A percentile compares a stretch with the other conserved stretches of the same genome.
Evolutionary conservation across 257 asterid species (phyloP).

Genomic region (Mentha longifolia): DNA sequence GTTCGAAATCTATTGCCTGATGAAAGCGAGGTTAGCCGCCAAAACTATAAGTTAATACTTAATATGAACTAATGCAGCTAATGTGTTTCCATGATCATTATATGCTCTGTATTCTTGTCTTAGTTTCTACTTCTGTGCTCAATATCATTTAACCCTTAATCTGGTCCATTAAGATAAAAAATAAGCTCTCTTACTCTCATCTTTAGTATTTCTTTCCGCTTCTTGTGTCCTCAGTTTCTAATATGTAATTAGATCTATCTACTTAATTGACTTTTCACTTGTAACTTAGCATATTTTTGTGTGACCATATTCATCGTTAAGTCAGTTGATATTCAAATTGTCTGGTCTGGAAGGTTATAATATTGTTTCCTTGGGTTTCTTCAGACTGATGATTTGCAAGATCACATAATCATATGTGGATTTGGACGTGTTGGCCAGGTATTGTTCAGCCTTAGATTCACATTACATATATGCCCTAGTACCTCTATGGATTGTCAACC

Average conservation of each 20-base stretch:
- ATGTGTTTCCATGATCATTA: slow-evolving; percentile 27
- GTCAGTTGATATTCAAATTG: slow-evolving; percentile 33
- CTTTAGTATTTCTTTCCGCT: slow-evolving; percentile 1
- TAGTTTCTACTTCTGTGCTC: slow-evolving; percentile 11
- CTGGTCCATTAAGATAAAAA: slow-evolving; percentile 10
- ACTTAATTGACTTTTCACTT: not conserved
- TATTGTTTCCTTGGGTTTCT: slow-evolving; percentile 35
- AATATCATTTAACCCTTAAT: slow-evolving; percentile 18
- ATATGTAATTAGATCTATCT: not conserved
- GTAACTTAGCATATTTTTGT: slow-evolving; percentile 5
- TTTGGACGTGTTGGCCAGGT: slow-evolving; percentile 99
- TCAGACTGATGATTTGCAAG: slow-evolving; percentile 99
- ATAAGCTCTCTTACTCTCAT: slow-evolving; percentile 10
- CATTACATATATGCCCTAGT: not conserved
- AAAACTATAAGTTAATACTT: slow-evolving; percentile 2
- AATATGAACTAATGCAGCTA: slow-evolving; percentile 13
- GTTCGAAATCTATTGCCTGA: slow-evolving; percentile 94
- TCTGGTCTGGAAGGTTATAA: slow-evolving; percentile 26
- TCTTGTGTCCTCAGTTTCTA: slow-evolving; percentile 2
- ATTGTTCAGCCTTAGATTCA: slow-evolving; percentile 23
- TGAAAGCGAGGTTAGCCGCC: slow-evolving; percentile 87
- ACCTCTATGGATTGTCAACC: slow-evolving; percentile 7
- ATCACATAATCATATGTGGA: slow-evolving; percentile 94
- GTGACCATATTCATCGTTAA: slow-evolving; percentile 21
- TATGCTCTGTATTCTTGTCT: slow-evolving; percentile 7